Evolutionary conservation across 495 filamentous ascomycete genomes (phyloP).

Genomic region (Clavariopsis aquatica): DNA sequence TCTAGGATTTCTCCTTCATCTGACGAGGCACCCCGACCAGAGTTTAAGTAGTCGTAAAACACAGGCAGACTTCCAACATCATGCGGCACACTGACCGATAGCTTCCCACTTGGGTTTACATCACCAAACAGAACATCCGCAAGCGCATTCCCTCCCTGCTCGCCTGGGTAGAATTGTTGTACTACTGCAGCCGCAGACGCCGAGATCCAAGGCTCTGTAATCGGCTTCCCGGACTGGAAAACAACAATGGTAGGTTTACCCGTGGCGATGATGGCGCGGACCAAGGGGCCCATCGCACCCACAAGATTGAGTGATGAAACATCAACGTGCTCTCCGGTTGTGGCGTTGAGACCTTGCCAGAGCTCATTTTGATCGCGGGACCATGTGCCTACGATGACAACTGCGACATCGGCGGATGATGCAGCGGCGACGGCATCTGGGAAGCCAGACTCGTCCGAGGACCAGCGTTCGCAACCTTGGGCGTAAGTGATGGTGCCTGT

Average conservation of each 20-base stretch:
- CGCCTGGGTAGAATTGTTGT: conserved; percentile 72
- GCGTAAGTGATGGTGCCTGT: conserved; percentile 64
- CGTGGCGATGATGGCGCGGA: conserved; percentile 63
- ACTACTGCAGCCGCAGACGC: conserved; percentile 59
- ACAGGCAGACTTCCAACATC: conserved; percentile 66
- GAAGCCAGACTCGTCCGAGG: conserved; percentile 64
- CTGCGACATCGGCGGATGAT: conserved; percentile 65
- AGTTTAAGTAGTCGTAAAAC: conserved; percentile 72
- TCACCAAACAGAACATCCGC: conserved; percentile 42
- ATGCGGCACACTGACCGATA: conserved; percentile 60
- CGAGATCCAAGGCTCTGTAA: conserved; percentile 69
- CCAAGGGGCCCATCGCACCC: conserved; percentile 66
- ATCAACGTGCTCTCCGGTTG: conserved; percentile 73
- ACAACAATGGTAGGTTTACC: conserved; percentile 69
- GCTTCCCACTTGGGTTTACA: conserved; percentile 43
- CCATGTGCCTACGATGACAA: conserved; percentile 74
- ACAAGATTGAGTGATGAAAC: conserved; percentile 62
- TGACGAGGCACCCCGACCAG: conserved; percentile 53
- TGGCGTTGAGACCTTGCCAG: conserved; percentile 68
- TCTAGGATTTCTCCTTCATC: conserved; percentile 49
- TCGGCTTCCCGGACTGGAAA: conserved; percentile 67
- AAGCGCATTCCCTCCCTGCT: conserved; percentile 51
- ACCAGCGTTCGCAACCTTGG: conserved; percentile 72
- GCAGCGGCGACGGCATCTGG: conserved; percentile 63
- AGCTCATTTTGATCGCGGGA: conserved; percentile 68